phyloP scores from a whole-genome alignment of 208 protist species.

The Acanthamoeba healyi region DNA sequence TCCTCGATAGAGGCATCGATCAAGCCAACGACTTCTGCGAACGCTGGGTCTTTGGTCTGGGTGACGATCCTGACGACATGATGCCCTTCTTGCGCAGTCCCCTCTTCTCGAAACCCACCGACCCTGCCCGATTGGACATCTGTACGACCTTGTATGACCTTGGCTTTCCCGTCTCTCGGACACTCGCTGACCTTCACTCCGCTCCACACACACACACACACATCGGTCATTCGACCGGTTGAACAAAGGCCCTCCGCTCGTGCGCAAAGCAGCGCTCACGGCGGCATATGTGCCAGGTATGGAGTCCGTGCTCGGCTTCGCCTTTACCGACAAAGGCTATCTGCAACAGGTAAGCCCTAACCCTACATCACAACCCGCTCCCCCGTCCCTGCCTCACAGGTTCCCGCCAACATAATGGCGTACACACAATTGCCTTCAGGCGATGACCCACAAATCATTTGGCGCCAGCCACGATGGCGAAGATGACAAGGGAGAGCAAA shows the following conservation, averaged over 20 bases:
- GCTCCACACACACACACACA: no score
- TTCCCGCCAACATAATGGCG: no score
- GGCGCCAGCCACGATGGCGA: neutral
- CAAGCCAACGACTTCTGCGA: neutral
- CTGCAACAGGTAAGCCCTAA: neutral
- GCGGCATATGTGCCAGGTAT: neutral
- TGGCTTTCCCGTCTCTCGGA: neutral
- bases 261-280: neutral
- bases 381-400: neutral
- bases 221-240: neutral
- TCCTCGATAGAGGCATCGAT: constrained; percentile 38
- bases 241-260: neutral
- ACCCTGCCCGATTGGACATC: neutral
- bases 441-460: constrained; percentile 13
- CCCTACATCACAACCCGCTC: neutral
- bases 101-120: neutral
- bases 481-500: neutral
- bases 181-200: no score
- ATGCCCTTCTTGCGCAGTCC: neutral
- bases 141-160: neutral
- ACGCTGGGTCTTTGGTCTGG: neutral
- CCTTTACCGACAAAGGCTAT: neutral
- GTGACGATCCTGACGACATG: neutral
- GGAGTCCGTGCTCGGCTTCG: neutral
- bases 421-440: neutral